Evolutionary conservation across 208 protist species (phyloP).

Genomic region (Tritrichomonas musculus): DNA sequence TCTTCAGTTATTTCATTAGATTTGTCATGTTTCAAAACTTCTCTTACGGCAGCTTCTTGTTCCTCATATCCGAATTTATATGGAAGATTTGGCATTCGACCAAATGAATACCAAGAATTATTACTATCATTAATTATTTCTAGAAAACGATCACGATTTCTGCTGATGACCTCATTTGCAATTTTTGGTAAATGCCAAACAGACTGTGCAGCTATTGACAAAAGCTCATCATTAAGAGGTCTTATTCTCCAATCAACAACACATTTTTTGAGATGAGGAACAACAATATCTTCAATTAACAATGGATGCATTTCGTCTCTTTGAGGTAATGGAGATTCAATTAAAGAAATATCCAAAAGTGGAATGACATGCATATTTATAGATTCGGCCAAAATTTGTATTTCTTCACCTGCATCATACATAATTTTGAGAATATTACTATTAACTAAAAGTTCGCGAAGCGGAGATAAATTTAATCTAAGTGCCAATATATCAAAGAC

Average conservation of each 20-base stretch:
- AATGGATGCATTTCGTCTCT: not conserved
- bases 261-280: not conserved
- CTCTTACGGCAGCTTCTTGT: not conserved
- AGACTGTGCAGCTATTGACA: not conserved
- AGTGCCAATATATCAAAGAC: not conserved
- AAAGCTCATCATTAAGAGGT: not conserved
- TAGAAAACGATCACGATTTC: not conserved
- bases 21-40: not conserved
- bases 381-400: not conserved
- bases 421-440: not conserved
- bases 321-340: not conserved
- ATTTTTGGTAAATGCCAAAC: not conserved
- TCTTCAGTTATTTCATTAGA: not conserved
- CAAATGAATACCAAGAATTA: too few relatives aligned
- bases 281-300: not conserved
- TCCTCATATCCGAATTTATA: not conserved
- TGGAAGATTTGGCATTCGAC: not conserved
- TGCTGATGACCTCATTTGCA: not conserved
- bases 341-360: not conserved
- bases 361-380: not conserved
- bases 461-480: not conserved
- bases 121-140: too few relatives aligned
- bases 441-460: not conserved
- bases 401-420: not conserved
- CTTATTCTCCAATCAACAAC: slow-evolving; percentile 15